Conservation (phyloP, 2,329 filamentous ascomycete species). For the Talaromyces funiculosus region DNA sequence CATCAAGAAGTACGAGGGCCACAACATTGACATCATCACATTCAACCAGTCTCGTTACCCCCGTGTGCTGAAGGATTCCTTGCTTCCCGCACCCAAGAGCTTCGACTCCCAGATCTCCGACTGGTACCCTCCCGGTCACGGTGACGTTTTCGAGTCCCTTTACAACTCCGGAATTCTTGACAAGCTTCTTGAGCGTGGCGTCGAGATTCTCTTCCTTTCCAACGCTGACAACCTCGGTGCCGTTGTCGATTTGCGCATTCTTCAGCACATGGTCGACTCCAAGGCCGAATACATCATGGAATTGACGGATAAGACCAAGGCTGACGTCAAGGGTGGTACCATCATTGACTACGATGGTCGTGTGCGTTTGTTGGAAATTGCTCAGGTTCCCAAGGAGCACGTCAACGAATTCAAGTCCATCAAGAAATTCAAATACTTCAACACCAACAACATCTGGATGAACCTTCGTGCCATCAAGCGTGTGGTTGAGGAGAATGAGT, state of each 20-base stretch:
- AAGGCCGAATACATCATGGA: conserved; percentile 99
- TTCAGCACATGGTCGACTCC: conserved; percentile 99
- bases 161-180: conserved; percentile 99
- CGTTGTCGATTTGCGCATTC: conserved; percentile 93
- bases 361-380: conserved; percentile 94
- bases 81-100: conserved; percentile 88
- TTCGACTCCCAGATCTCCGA: conserved; percentile 82
- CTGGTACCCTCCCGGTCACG: conserved; percentile 98
- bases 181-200: conserved; percentile 87
- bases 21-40: conserved; percentile 98
- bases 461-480: conserved; percentile 97
- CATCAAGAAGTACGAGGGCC: conserved; percentile 99
- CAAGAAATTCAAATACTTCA: conserved; percentile 99
- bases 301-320: conserved; percentile 99
- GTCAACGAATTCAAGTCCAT: conserved; percentile 99
- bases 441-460: conserved; percentile 99
- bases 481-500: conserved; percentile 95
- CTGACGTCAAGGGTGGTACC: conserved; percentile 99
- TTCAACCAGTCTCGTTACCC: conserved; percentile 99
- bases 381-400: conserved; percentile 99
- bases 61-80: conserved; percentile 95
- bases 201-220: conserved; percentile 97
- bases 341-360: conserved; percentile 99
- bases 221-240: conserved; percentile 98
- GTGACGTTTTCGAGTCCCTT: conserved; percentile 98